Evolutionary conservation across 345 rosid genomes (phyloP).

Genomic region (Crucihimalaya himalaica): DNA sequence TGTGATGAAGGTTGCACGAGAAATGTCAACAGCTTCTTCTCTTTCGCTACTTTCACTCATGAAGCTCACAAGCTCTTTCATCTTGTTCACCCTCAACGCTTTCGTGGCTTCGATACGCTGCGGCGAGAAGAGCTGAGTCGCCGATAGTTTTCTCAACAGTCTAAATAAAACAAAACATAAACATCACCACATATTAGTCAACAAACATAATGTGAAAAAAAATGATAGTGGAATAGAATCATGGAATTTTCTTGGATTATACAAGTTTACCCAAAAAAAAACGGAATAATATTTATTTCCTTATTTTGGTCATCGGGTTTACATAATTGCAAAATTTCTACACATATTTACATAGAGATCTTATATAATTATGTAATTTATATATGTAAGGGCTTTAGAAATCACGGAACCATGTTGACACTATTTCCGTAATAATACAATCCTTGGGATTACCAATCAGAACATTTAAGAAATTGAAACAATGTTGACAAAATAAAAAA

Average conservation of each 20-base stretch:
- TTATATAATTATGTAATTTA: too few species aligned
- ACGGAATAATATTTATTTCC: background rate
- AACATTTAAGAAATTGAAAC: background rate
- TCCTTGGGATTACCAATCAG: background rate
- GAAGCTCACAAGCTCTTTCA: slow-evolving; percentile 38
- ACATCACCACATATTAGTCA: background rate
- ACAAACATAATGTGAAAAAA: background rate
- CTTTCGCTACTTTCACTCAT: slow-evolving; percentile 26
- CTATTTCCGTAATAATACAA: background rate
- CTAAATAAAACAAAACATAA: background rate
- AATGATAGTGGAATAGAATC: background rate
- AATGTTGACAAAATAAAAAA: too few species aligned
- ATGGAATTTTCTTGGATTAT: background rate
- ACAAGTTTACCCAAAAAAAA: background rate
- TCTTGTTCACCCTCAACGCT: slow-evolving; percentile 22
- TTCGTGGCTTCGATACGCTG: slow-evolving; percentile 32
- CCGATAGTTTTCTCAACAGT: slow-evolving; percentile 24
- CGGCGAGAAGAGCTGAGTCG: slow-evolving; percentile 29
- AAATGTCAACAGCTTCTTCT: slow-evolving; percentile 44
- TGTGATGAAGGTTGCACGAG: slow-evolving; percentile 46
- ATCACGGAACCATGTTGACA: background rate
- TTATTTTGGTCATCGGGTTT: background rate
- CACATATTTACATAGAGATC: too few species aligned
- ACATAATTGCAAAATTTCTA: background rate
- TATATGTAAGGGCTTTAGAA: background rate